Percentiles rank a stretch among this genome's conserved stretches.
Evolutionary conservation across 257 asterid genomes (phyloP).

Genomic region (Orobanche coerulescens): DNA sequence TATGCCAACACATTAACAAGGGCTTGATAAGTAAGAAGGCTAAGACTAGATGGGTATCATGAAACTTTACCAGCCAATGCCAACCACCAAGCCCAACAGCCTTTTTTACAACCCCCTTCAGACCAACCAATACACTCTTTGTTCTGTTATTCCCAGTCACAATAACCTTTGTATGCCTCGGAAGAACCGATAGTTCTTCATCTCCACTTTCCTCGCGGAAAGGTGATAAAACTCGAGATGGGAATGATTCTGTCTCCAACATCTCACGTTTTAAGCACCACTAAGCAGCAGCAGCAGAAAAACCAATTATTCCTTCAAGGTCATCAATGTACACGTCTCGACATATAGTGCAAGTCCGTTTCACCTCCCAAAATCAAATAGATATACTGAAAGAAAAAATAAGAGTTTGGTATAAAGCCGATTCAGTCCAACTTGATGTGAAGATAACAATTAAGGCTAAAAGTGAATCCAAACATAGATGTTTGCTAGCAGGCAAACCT

Average conservation of each 20-base stretch:
- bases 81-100: constrained; percentile 98
- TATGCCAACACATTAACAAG: too few species aligned
- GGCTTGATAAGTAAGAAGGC: background rate
- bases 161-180: constrained; percentile 88
- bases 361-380: too few species aligned
- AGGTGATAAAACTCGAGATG: constrained; percentile 61
- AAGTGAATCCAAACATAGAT: too few species aligned
- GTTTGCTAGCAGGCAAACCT: too few species aligned
- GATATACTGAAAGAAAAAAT: background rate
- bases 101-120: constrained; percentile 91
- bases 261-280: constrained; percentile 33
- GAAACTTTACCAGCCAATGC: constrained; percentile 92
- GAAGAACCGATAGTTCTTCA: constrained; percentile 88
- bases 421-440: background rate
- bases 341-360: constrained; percentile 9
- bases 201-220: too few species aligned
- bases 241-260: constrained; percentile 62
- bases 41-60: constrained; percentile 3
- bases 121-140: constrained; percentile 85
- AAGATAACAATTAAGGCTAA: background rate
- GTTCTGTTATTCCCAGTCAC: constrained; percentile 95
- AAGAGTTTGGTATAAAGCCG: background rate
- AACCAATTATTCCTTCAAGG: constrained; percentile 14
- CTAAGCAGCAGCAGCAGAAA: constrained; percentile 7
- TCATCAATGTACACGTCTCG: constrained; percentile 6